Percentiles rank a stretch among this genome's conserved stretches.
Conservation (phyloP, 1,284 basidiomycete genomes). For the Austroboletus novae-zelandiae region DNA sequence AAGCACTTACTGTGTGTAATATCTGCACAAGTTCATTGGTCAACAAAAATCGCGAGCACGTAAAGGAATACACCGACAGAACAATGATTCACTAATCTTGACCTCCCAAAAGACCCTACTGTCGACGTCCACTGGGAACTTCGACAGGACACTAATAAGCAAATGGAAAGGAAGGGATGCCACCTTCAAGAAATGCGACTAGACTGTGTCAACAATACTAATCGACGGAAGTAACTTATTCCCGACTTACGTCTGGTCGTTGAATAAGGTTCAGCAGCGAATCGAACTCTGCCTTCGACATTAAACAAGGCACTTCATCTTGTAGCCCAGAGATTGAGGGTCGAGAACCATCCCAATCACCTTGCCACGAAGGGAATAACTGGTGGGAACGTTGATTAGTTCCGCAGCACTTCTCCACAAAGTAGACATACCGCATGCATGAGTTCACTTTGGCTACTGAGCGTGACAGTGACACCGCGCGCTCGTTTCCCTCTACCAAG, state of each 20-base stretch:
- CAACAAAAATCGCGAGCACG: constrained; percentile 3
- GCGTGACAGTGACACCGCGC: constrained; percentile 75
- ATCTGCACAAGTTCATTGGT: constrained; percentile 6
- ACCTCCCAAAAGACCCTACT: constrained; percentile 69
- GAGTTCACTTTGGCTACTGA: constrained; percentile 72
- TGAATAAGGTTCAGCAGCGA: constrained; percentile 65
- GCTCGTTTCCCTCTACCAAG: constrained; percentile 72
- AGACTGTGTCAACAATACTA: constrained; percentile 11
- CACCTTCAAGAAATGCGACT: constrained; percentile 83
- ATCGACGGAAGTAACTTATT: constrained; percentile 8
- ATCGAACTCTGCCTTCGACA: constrained; percentile 63
- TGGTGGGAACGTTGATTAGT: constrained; percentile 26
- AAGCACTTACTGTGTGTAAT: constrained; percentile 24
- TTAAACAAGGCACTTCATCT: constrained; percentile 55
- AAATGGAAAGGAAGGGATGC: constrained; percentile 76
- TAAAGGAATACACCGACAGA: constrained; percentile 45
- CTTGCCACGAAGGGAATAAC: constrained; percentile 78
- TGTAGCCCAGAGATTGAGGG: constrained; percentile 63
- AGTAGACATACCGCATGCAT: constrained; percentile 62
- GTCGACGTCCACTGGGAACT: constrained; percentile 71
- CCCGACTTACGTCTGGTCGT: constrained; percentile 61
- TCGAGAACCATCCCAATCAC: constrained; percentile 63
- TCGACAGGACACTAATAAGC: constrained; percentile 66
- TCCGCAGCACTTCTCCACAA: constrained; percentile 1
- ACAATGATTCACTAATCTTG: constrained; percentile 57